phyloP scores from a whole-genome alignment of 108 stramenopile genomes.

The Skeletonema grethae region DNA sequence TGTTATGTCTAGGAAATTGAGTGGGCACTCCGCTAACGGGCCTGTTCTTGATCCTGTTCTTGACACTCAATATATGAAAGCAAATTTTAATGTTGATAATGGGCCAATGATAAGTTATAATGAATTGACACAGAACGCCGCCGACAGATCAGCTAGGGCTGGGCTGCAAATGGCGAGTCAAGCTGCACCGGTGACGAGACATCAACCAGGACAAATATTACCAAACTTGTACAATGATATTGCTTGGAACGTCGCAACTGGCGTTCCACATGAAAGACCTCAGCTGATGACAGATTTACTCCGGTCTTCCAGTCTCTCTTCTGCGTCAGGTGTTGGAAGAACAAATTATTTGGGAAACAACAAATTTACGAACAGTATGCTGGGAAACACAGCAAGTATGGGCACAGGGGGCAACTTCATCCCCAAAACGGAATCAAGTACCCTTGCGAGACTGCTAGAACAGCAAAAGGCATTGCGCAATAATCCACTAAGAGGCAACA shows the following conservation, averaged over 20 bases:
- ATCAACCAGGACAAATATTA: conserved; percentile 3
- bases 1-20: background rate
- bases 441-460: background rate
- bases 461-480: background rate
- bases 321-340: background rate
- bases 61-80: background rate
- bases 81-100: background rate
- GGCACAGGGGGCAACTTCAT: background rate
- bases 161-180: background rate
- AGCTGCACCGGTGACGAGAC: background rate
- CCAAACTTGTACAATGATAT: background rate
- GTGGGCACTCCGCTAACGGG: background rate
- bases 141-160: background rate
- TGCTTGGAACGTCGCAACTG: background rate
- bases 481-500: background rate
- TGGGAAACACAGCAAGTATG: background rate
- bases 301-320: background rate
- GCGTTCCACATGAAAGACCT: background rate
- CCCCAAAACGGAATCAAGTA: background rate
- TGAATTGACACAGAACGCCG: background rate
- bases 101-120: background rate
- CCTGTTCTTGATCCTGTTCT: too few relatives aligned
- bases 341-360: background rate
- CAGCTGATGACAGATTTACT: background rate
- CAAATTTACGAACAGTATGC: background rate